A percentile compares a stretch with the other conserved stretches of the same genome.
These are phyloP conservation scores for Trapa bicornis DNA, from an alignment of 345 rosid genomes.

Conservation along the genomic window DNA sequence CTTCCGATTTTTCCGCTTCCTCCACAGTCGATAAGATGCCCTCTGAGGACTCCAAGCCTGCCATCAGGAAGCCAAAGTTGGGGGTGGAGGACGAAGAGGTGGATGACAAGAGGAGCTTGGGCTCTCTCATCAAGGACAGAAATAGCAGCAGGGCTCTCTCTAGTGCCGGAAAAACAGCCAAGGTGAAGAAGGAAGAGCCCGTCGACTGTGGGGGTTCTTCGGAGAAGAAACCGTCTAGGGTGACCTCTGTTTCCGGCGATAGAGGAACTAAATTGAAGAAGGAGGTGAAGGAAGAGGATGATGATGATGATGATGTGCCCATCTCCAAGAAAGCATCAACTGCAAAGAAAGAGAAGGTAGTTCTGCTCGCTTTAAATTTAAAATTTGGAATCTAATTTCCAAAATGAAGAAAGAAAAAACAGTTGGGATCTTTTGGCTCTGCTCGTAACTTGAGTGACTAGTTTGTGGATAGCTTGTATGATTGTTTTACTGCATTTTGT, in stretches of 20 bases:
- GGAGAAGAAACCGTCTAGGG: slow-evolving; percentile 5
- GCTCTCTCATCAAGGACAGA: slow-evolving; percentile 29
- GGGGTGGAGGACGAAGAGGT: slow-evolving; percentile 23
- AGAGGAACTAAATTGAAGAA: slow-evolving; percentile 12
- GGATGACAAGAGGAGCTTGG: slow-evolving; percentile 36
- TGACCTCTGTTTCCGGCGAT: neutral
- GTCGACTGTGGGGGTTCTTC: slow-evolving; percentile 5
- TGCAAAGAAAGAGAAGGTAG: neutral
- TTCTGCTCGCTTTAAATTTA: neutral
- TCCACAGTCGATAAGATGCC: slow-evolving; percentile 28
- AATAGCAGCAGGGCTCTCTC: slow-evolving; percentile 31
- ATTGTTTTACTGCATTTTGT: neutral
- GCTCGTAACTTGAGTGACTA: neutral
- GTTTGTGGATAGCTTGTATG: neutral
- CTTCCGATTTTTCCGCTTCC: neutral
- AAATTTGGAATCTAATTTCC: neutral
- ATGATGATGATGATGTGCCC: slow-evolving; percentile 23
- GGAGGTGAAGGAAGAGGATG: slow-evolving; percentile 13
- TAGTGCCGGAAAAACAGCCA: slow-evolving; percentile 19
- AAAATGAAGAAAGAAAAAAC: too few species aligned
- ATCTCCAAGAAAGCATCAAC: neutral
- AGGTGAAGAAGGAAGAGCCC: slow-evolving; percentile 37
- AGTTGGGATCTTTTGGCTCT: neutral
- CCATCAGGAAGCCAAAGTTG: slow-evolving; percentile 18
- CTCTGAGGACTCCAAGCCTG: slow-evolving; percentile 36